Evolutionary conservation across 306 rosid species (phyloP).

Genomic region (Hippophae rhamnoides): DNA sequence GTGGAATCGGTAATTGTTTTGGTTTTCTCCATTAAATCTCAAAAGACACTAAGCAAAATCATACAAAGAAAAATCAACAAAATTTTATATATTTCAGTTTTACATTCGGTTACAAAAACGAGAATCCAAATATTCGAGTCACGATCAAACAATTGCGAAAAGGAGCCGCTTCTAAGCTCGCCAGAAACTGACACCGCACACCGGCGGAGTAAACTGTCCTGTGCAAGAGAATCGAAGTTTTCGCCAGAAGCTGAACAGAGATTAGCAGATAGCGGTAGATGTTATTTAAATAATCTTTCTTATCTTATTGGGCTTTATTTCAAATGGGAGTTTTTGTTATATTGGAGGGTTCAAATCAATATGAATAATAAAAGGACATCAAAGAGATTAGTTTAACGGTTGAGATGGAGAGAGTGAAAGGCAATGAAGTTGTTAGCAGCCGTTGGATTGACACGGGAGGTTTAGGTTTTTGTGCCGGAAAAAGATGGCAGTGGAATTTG

Average conservation of each 20-base stretch:
- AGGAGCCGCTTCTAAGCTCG: constrained; percentile 8
- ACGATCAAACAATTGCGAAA: constrained; percentile 2
- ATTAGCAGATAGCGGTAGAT: not conserved
- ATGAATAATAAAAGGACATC: constrained; percentile 2
- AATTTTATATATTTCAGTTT: too few species aligned
- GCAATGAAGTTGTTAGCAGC: not conserved
- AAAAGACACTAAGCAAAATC: not conserved
- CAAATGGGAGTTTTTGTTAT: constrained; percentile 39
- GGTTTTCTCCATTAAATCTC: constrained; percentile 46
- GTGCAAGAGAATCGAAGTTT: not conserved
- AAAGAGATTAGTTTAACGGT: constrained; percentile 2
- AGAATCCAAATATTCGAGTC: not conserved
- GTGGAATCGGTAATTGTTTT: constrained; percentile 30
- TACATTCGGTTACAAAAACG: not conserved
- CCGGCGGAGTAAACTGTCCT: not conserved
- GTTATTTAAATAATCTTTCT: constrained; percentile 9
- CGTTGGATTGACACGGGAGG: constrained; percentile 31
- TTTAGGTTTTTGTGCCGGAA: constrained; percentile 3
- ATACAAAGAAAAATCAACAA: not conserved
- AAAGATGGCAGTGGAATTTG: constrained; percentile 35
- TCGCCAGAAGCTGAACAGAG: constrained; percentile 17
- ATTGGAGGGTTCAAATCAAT: constrained; percentile 21
- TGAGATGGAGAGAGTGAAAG: constrained; percentile 5
- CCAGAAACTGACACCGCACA: constrained; percentile 6
- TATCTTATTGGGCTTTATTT: constrained; percentile 30